Evolutionary conservation across 495 filamentous ascomycete genomes (phyloP).

Genomic region (Talaromyces nanjingensis): DNA sequence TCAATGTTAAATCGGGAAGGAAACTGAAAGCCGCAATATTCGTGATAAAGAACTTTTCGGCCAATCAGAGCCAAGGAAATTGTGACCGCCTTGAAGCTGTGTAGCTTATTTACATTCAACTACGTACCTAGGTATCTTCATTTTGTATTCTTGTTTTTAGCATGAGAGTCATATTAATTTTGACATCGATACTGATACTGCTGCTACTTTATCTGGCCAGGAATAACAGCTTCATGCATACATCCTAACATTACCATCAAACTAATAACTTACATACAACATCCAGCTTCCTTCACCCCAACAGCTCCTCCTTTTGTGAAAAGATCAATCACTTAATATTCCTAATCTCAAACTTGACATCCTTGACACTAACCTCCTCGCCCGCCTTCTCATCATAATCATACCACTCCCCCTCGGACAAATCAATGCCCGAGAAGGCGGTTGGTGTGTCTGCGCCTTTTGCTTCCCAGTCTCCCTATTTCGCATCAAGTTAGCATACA

Average conservation of each 20-base stretch:
- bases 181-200: not conserved
- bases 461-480: conserved; percentile 74
- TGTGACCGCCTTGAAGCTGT: not conserved
- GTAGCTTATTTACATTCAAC: not conserved
- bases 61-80: not conserved
- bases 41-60: conserved; percentile 5
- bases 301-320: conserved; percentile 19
- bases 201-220: not conserved
- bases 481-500: too few species aligned
- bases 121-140: too few species aligned
- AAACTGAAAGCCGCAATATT: not conserved
- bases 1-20: not conserved
- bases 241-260: not conserved
- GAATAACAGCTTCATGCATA: not conserved
- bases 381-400: conserved; percentile 79
- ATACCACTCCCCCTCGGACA: conserved; percentile 84
- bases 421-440: conserved; percentile 71
- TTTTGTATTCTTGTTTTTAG: not conserved
- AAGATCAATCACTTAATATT: conserved; percentile 30
- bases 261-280: not conserved
- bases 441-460: conserved; percentile 73
- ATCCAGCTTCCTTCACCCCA: not conserved
- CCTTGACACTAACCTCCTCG: conserved; percentile 85
- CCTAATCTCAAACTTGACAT: conserved; percentile 80
- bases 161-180: not conserved